Percentiles rank a stretch among this genome's conserved stretches.
Conservation (phyloP, 2,329 filamentous ascomycete species). For the Aspergillus pseudoviridinutans region DNA sequence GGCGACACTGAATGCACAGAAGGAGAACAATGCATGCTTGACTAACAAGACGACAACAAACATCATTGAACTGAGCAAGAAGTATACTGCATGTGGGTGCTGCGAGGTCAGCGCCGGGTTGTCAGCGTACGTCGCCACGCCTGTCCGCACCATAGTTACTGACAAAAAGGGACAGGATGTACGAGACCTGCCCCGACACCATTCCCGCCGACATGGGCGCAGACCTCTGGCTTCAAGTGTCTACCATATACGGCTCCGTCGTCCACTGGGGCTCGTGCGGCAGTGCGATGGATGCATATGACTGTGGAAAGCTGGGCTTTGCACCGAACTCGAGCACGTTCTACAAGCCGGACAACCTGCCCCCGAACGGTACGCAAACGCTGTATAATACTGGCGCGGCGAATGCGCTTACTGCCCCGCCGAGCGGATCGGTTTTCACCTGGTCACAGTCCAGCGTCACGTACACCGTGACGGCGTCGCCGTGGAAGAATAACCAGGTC, state of each 20-base stretch:
- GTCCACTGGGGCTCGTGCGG: constrained; percentile 19
- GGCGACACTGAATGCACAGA: constrained; percentile 13
- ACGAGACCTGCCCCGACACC: constrained; percentile 32
- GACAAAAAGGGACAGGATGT: constrained; percentile 14
- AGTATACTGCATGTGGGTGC: constrained; percentile 30
- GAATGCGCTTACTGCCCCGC: constrained; percentile 26
- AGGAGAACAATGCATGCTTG: constrained; percentile 18
- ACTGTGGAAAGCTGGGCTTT: constrained; percentile 20
- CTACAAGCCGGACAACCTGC: constrained; percentile 18
- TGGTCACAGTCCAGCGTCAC: constrained; percentile 31
- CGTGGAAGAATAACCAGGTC: constrained; percentile 11
- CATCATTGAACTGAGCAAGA: constrained; percentile 17
- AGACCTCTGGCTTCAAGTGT: constrained; percentile 15
- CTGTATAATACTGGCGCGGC: constrained; percentile 28
- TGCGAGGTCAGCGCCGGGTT: constrained; percentile 34
- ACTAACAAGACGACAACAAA: constrained; percentile 16
- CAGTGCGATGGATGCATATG: constrained; percentile 10
- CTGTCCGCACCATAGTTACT: not conserved
- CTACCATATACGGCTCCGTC: constrained; percentile 17
- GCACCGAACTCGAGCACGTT: constrained; percentile 12
- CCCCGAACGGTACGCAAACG: constrained; percentile 26
- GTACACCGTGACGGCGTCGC: constrained; percentile 36
- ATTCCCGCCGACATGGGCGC: constrained; percentile 6
- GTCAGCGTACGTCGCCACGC: constrained; percentile 27
- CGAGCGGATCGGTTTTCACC: constrained; percentile 31